phyloP scores from a whole-genome alignment of 805 yeast genomes.

The Monosporozyma siamensis region DNA sequence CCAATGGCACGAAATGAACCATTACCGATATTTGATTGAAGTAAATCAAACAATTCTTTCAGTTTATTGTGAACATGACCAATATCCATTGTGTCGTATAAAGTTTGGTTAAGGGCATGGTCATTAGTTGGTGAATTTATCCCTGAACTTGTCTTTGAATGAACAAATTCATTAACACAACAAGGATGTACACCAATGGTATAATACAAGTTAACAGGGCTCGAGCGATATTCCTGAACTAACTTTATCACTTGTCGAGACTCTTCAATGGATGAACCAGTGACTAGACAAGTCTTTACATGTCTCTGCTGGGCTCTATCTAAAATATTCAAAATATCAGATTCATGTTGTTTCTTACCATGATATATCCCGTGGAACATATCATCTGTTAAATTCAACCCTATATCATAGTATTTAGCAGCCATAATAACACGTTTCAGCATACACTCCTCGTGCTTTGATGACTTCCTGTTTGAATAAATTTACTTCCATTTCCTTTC shows the following conservation, averaged over 20 bases:
- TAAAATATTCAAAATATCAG: constrained; percentile 58
- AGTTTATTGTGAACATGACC: constrained; percentile 11
- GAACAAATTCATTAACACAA: constrained; percentile 49
- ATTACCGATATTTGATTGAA: constrained; percentile 37
- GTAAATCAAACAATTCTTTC: constrained; percentile 40
- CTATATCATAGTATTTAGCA: constrained; percentile 36
- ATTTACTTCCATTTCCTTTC: constrained; percentile 6
- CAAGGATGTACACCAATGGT: constrained; percentile 98
- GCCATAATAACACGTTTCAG: neutral
- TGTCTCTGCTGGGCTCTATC: constrained; percentile 54
- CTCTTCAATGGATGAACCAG: constrained; percentile 73
- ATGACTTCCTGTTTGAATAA: neutral
- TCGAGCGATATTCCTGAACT: constrained; percentile 32
- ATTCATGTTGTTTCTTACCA: constrained; percentile 55
- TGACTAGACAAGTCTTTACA: constrained; percentile 64
- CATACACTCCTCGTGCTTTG: neutral
- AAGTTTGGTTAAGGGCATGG: constrained; percentile 11
- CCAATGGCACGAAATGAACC: constrained; percentile 72
- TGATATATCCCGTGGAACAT: constrained; percentile 82
- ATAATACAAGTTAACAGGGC: constrained; percentile 34
- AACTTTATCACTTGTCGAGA: constrained; percentile 52
- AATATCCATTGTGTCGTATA: constrained; percentile 8
- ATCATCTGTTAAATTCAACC: constrained; percentile 75
- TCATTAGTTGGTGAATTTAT: constrained; percentile 24
- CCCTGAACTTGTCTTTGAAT: constrained; percentile 19